phyloP scores from a whole-genome alignment of 2,329 filamentous ascomycete species.

The Diplocarpon rosae region DNA sequence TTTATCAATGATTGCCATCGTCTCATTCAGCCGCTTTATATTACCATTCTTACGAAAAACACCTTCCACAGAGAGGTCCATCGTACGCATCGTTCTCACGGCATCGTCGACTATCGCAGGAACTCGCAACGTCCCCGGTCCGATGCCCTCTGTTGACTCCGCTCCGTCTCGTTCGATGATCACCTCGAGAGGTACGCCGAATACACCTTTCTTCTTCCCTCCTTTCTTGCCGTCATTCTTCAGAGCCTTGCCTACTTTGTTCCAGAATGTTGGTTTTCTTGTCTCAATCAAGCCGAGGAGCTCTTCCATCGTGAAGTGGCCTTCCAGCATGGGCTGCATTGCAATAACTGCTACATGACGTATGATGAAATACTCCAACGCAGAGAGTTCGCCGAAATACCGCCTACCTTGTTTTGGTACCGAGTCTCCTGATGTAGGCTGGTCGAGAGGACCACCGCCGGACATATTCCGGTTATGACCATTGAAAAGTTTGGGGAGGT shows the following conservation, averaged over 20 bases:
- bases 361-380: conserved; percentile 94
- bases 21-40: conserved; percentile 82
- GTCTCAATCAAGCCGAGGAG: conserved; percentile 87
- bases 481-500: conserved; percentile 48
- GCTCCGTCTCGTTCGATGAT: conserved; percentile 90
- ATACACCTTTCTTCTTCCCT: conserved; percentile 86
- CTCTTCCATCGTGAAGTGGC: conserved; percentile 88
- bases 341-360: conserved; percentile 88
- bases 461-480: conserved; percentile 60
- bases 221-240: conserved; percentile 71
- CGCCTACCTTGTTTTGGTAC: conserved; percentile 45
- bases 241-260: conserved; percentile 94
- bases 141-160: conserved; percentile 95
- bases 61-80: conserved; percentile 97
- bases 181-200: conserved; percentile 77
- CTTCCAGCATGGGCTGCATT: conserved; percentile 85
- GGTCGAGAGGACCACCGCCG: conserved; percentile 41
- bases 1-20: conserved; percentile 76
- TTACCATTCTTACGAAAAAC: conserved; percentile 99
- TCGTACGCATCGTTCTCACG: conserved; percentile 89
- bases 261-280: conserved; percentile 92
- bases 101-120: conserved; percentile 93
- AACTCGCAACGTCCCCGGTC: conserved; percentile 79
- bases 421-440: conserved; percentile 35
- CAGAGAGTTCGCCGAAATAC: conserved; percentile 94